Evolutionary conservation across 176 grass and related monocot species (phyloP).

Genomic region (Oryza rufipogon): DNA sequence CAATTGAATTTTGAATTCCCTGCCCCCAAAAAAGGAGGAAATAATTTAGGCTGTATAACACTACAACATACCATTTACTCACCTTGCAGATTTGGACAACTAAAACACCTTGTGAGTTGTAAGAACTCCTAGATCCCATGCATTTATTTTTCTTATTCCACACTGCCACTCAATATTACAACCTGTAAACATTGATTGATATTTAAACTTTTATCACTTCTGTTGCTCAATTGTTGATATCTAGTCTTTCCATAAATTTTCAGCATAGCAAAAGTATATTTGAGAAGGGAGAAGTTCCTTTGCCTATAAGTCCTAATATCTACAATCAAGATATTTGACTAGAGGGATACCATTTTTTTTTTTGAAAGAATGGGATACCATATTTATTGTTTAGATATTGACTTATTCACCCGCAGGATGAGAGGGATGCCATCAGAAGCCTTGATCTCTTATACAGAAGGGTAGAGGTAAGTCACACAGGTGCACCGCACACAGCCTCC

Average conservation of each 20-base stretch:
- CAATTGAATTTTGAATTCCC: background rate
- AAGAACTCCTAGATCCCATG: background rate
- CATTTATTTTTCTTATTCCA: background rate
- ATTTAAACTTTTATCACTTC: background rate
- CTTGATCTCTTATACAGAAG: slow-evolving; percentile 94
- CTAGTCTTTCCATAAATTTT: slow-evolving; percentile 12
- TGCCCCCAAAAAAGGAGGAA: background rate
- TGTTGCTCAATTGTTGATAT: background rate
- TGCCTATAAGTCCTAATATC: slow-evolving; percentile 25
- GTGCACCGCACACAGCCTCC: background rate
- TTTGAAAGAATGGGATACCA: background rate
- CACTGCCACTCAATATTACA: background rate
- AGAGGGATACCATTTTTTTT: background rate
- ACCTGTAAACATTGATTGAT: slow-evolving; percentile 12
- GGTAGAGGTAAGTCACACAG: slow-evolving; percentile 59
- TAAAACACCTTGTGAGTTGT: background rate
- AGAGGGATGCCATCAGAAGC: slow-evolving; percentile 86
- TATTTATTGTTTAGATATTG: slow-evolving; percentile 23
- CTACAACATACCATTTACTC: background rate
- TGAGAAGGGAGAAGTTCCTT: slow-evolving; percentile 17
- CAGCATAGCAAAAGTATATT: slow-evolving; percentile 10
- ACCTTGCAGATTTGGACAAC: background rate
- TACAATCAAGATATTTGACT: background rate
- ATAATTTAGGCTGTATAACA: slow-evolving; percentile 4
- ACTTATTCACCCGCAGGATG: slow-evolving; percentile 61